phyloP scores from a whole-genome alignment of 345 rosid genomes.

The Citrus sp. region DNA sequence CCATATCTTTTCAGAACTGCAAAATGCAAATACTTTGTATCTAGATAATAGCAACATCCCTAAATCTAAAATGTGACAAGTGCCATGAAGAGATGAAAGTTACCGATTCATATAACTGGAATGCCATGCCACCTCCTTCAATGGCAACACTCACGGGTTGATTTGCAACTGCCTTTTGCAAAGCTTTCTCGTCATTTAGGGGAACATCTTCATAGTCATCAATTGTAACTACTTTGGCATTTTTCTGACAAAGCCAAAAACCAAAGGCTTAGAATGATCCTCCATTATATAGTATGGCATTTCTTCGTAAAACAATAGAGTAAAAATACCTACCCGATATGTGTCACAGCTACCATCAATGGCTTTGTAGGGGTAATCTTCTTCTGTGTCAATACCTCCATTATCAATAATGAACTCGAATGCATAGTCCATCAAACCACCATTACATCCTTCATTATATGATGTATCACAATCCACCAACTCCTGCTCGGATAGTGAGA shows the following conservation, averaged over 20 bases:
- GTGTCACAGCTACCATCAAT: conserved; percentile 60
- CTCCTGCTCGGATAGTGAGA: conserved; percentile 86
- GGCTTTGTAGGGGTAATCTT: conserved; percentile 79
- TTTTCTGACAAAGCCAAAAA: conserved; percentile 45
- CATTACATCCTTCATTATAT: conserved; percentile 83
- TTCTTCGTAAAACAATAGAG: neutral
- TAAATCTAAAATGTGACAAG: neutral
- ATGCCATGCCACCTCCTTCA: conserved; percentile 79
- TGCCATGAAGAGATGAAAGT: neutral
- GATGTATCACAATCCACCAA: conserved; percentile 79
- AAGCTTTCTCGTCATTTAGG: conserved; percentile 46
- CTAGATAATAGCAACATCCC: neutral
- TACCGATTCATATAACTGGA: conserved; percentile 79
- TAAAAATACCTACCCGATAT: conserved; percentile 49
- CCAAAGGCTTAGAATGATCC: neutral
- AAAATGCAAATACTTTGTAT: neutral
- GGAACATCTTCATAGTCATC: conserved; percentile 82
- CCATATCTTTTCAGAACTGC: neutral
- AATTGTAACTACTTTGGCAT: conserved; percentile 72
- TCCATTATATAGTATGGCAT: neutral
- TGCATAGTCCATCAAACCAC: conserved; percentile 93
- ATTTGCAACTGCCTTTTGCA: conserved; percentile 73
- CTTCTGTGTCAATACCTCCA: conserved; percentile 80
- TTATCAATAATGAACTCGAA: conserved; percentile 84
- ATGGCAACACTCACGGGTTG: conserved; percentile 87